These are phyloP conservation scores for Chrysoporthe austroafricana DNA, from an alignment of 2,329 filamentous ascomycete genomes.

Conservation along the genomic window DNA sequence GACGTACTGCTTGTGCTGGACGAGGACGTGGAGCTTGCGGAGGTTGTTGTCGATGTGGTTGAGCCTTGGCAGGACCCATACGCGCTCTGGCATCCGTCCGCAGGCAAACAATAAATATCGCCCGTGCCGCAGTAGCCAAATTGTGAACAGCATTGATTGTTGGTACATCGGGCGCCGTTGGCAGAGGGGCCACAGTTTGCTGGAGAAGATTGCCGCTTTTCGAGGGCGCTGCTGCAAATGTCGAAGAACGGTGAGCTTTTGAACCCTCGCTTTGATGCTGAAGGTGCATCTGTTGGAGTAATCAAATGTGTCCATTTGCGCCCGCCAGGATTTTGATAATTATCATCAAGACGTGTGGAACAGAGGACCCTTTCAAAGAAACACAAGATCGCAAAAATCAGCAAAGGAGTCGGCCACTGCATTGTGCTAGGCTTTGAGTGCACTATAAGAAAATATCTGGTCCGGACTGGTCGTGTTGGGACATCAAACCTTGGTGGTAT, in stretches of 20 bases:
- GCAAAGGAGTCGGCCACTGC: neutral
- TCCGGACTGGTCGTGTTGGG: neutral
- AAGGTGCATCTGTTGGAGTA: neutral
- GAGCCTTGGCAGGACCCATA: constrained; percentile 12
- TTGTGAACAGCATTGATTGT: constrained; percentile 25
- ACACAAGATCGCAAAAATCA: neutral
- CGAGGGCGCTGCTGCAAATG: neutral
- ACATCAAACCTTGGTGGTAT: neutral
- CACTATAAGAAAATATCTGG: neutral
- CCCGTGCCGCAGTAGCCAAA: constrained; percentile 16
- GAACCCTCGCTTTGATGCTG: neutral
- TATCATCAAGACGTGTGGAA: neutral
- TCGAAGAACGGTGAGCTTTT: neutral
- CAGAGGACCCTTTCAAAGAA: neutral
- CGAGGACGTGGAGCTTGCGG: neutral
- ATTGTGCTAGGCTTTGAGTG: neutral
- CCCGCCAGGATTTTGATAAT: no score
- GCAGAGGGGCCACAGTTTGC: constrained; percentile 17
- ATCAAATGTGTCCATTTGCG: neutral
- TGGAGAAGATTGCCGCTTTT: constrained; percentile 5
- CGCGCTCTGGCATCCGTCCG: constrained; percentile 7
- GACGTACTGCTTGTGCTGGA: neutral
- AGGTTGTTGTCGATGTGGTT: neutral
- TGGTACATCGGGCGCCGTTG: constrained; percentile 16
- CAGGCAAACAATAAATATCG: constrained; percentile 11